Evolutionary conservation across 495 filamentous ascomycete genomes (phyloP), one percentile per base, ranked within the genome.

Genomic region (Friedmanniomyces simplex): DNA sequence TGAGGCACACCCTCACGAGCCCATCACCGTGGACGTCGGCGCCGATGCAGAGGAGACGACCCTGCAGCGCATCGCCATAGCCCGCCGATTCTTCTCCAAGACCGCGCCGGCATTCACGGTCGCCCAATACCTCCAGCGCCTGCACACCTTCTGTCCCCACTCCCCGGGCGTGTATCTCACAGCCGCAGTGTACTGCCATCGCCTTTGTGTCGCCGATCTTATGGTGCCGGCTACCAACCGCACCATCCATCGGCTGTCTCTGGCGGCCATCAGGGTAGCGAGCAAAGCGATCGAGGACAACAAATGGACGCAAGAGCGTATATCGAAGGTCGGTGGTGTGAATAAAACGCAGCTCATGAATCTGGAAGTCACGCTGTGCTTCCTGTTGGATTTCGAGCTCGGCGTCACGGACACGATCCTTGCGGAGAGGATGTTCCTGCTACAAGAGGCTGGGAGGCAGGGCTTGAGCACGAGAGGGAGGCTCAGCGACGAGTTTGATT

Each of bases 161-260:
- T 94, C 89, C n/a, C 91, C 93, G 1, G 91, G 83, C 16, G 94
- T 96, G 32, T 95, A 93, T 63, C 82, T 98, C n/a, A 89, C 93
- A 1, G 83, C 93, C 1, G 88, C 88, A 46, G 72, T 85, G n/a
- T 97, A 97, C 68, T 89, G 96, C 52, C 84, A 89, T 64, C 79
- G 81, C 50, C 79, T 97, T 41, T 84, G 82, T 0, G 77, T 90
- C 11, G 72, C 82, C 34, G 89, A 96, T 61, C 78, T 79, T 50
- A 80, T 93, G 16, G 71, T 73, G 3, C 78, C 80, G 1, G 80
- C 96, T 21, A 94, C 88, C 7, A 77, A 78, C 54, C 79, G 86
- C 39, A 98, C 95, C 50, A 83, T 87, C 54, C 93, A 98, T 68
- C 85, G 93, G 21, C 74, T 98, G 24, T 74, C 96, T 18, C 79